Base-by-base conservation (phyloP, 176 grass and related monocot genomes). In the Juncus effusus region DNA sequence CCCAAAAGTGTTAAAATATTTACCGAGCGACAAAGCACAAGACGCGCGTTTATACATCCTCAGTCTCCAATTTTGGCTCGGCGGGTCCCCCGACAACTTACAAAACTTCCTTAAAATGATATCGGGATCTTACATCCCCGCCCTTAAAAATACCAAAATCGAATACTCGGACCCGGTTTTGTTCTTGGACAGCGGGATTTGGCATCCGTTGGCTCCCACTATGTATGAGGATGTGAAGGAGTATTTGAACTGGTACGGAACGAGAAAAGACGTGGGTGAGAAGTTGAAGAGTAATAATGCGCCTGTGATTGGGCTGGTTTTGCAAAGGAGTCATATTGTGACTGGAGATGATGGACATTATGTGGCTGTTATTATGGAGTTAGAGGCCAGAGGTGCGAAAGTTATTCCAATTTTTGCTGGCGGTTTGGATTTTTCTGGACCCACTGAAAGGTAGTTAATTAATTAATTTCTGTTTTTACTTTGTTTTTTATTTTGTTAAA, bases 81-180 rank as follows among this genome's bases (percentile, higher is more conserved):
- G 94, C 14, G 94, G 94, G 3, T 99, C 94, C n/a, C 75, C 89
- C 4, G 83, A 93, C 41, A 99, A 99, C 67, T 81, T 99, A 76
- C 88, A 84, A 67, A 99, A 99, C 76, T 93, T 99, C 78, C 80
- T 99, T 68, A 99, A 93, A 88, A 99, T 99, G 94, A 89, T 99
- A 64, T 76, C 89, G 2, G 85, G 84, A 0, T 87, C 83, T 2
- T 99, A 99, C 53, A 65, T 99, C 4, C 94, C 88, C 0, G 80
- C 75, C 0, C 78, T 99, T 68, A 87, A 61, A 76, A 72, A 44
- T 28, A 76, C 83, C 37, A 82, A 79, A 63, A 80, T 99, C 77
- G 68, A 35, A 14, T 99, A 99, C 77, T 61, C 77, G 63, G 94
- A 99, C 69, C 94, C 94, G 7, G 89, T 99, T 5, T 81, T 99